phyloP scores from a whole-genome alignment of 352 stramenopile species.

The Hyaloperonospora brassicae region DNA sequence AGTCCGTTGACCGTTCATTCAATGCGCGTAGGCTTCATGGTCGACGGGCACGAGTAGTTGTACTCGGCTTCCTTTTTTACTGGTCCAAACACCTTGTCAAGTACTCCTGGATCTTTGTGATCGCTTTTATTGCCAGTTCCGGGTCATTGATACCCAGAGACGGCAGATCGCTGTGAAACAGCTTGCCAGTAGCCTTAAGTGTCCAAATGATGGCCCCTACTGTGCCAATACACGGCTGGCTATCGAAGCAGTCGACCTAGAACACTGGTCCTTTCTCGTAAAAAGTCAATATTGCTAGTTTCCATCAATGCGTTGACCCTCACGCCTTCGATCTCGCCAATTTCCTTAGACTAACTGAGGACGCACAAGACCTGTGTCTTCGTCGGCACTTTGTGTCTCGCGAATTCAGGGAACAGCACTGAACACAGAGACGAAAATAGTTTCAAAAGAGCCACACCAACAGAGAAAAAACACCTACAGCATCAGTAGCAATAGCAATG shows the following conservation, averaged over 20 bases:
- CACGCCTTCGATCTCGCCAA: slow-evolving; percentile 73
- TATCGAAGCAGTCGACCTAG: slow-evolving; percentile 90
- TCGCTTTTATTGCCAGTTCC: slow-evolving; percentile 82
- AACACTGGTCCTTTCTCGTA: slow-evolving; percentile 90
- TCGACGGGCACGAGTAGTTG: slow-evolving; percentile 86
- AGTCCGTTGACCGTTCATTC: slow-evolving; percentile 69
- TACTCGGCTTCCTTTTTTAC: slow-evolving; percentile 81
- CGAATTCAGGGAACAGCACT: slow-evolving; percentile 63
- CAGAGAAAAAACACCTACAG: too few species aligned
- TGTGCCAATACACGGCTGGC: slow-evolving; percentile 89
- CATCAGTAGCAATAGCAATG: too few species aligned
- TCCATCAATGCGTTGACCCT: slow-evolving; percentile 87
- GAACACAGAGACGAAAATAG: neutral
- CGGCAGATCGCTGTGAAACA: slow-evolving; percentile 88
- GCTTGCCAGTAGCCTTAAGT: slow-evolving; percentile 85
- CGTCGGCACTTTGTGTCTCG: slow-evolving; percentile 61
- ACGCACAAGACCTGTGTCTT: slow-evolving; percentile 80
- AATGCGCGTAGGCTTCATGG: slow-evolving; percentile 84
- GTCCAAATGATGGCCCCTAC: slow-evolving; percentile 82
- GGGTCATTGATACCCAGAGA: slow-evolving; percentile 87
- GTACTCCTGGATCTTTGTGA: slow-evolving; percentile 76
- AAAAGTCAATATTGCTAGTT: slow-evolving; percentile 85
- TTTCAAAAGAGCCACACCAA: slow-evolving; percentile 6
- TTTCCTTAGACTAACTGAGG: slow-evolving; percentile 87
- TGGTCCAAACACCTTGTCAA: slow-evolving; percentile 86